Percentiles rank a stretch among this genome's conserved stretches.
Evolutionary conservation across 2,329 filamentous ascomycete species (phyloP).

Genomic region (Paecilomyces fulvus): DNA sequence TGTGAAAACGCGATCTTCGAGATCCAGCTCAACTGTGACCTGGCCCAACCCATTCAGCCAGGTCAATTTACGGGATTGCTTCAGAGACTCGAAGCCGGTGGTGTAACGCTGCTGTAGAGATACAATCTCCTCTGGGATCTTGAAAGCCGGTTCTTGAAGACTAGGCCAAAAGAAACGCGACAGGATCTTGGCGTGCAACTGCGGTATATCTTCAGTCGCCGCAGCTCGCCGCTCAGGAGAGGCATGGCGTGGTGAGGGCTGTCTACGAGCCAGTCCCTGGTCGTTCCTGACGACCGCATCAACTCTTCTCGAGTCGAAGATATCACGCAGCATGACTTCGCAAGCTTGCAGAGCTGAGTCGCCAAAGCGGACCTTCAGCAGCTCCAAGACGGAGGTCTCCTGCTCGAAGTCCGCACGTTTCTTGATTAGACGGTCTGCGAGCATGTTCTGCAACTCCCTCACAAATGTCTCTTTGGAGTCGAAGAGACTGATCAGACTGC

Average conservation of each 20-base stretch:
- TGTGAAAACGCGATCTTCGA: constrained; percentile 68
- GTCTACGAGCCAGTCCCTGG: constrained; percentile 30
- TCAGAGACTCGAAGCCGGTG: constrained; percentile 67
- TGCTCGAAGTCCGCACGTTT: constrained; percentile 64
- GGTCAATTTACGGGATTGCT: constrained; percentile 74
- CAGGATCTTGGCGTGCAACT: constrained; percentile 73
- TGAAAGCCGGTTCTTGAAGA: constrained; percentile 50
- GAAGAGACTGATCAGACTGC: constrained; percentile 78
- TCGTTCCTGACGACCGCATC: constrained; percentile 57
- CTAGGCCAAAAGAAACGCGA: constrained; percentile 92
- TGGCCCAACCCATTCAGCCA: constrained; percentile 80
- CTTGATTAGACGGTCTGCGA: constrained; percentile 69
- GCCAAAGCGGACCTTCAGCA: constrained; percentile 83
- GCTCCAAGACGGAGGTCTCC: constrained; percentile 71
- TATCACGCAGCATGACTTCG: constrained; percentile 95
- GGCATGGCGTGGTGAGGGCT: constrained; percentile 11
- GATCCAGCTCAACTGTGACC: constrained; percentile 69
- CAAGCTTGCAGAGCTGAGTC: constrained; percentile 80
- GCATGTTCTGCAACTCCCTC: constrained; percentile 80
- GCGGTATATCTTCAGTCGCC: constrained; percentile 25
- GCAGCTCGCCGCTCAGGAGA: constrained; percentile 19
- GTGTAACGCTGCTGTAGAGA: constrained; percentile 63
- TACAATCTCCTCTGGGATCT: constrained; percentile 35
- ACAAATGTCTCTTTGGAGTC: constrained; percentile 88
- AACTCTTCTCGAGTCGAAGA: constrained; percentile 70